Conservation (phyloP, 75 land plant genomes). For the Picea glauca region DNA sequence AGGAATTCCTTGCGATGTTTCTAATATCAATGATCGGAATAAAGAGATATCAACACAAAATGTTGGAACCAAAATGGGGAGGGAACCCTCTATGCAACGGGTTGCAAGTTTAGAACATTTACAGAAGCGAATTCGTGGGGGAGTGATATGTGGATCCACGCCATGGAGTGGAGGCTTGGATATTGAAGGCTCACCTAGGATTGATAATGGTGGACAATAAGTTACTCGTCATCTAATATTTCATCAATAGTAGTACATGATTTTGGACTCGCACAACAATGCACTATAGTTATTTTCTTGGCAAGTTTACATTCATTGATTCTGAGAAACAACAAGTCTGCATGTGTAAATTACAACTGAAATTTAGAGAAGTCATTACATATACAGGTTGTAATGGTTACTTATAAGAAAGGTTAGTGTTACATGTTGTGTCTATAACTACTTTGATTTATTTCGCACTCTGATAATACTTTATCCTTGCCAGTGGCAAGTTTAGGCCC, state of each 20-base stretch:
- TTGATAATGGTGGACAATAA: constrained; percentile 6
- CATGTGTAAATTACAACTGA: background rate
- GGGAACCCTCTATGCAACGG: constrained; percentile 56
- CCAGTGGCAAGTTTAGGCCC: background rate
- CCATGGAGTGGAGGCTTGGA: constrained; percentile 9
- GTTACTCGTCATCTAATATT: background rate
- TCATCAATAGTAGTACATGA: background rate
- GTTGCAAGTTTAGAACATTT: constrained; percentile 56
- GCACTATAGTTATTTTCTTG: background rate
- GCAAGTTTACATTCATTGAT: constrained; percentile 2
- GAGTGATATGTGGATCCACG: constrained; percentile 12
- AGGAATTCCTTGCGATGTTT: background rate
- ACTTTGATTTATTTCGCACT: background rate
- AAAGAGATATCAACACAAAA: background rate
- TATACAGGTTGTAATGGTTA: background rate
- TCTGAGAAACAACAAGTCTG: background rate
- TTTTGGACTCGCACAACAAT: background rate
- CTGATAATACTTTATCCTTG: background rate
- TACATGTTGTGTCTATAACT: background rate
- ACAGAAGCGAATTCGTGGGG: constrained; percentile 46
- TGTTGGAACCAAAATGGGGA: constrained; percentile 35
- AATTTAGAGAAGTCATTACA: background rate
- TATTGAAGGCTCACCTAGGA: constrained; percentile 1
- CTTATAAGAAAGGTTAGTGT: background rate
- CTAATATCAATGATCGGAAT: background rate